Evolutionary conservation across 345 rosid genomes (phyloP).

Genomic region (Salix caprea): DNA sequence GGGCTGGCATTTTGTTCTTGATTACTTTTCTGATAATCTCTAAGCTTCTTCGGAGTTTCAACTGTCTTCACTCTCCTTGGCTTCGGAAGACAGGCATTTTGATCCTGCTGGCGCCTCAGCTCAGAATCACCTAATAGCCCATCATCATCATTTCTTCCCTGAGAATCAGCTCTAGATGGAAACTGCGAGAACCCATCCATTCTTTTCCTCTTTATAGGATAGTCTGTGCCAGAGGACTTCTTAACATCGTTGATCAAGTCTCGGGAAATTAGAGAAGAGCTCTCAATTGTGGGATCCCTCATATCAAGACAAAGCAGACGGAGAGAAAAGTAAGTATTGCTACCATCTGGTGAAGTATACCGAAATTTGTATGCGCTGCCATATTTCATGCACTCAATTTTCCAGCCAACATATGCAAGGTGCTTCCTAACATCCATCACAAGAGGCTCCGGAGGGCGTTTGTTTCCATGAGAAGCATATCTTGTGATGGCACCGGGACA

Average conservation of each 20-base stretch:
- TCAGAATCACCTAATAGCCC: not conserved
- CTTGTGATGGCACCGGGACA: slow-evolving; percentile 3
- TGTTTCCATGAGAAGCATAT: not conserved
- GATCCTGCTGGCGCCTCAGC: not conserved
- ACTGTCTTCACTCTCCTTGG: not conserved
- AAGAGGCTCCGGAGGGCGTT: slow-evolving; percentile 8
- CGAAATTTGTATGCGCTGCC: not conserved
- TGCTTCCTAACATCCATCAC: slow-evolving; percentile 8
- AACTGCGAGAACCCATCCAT: too few species aligned
- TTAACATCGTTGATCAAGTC: too few species aligned
- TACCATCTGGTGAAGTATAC: slow-evolving; percentile 3
- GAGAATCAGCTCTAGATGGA: too few species aligned
- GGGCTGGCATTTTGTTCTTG: not conserved
- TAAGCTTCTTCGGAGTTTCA: not conserved
- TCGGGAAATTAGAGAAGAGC: too few species aligned
- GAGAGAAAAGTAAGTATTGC: slow-evolving; percentile 8
- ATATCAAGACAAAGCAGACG: slow-evolving; percentile 9
- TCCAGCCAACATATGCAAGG: slow-evolving; percentile 14
- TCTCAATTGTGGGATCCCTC: not conserved
- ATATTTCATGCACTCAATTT: not conserved
- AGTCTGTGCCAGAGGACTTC: not conserved
- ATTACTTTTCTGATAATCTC: not conserved
- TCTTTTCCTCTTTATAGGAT: not conserved
- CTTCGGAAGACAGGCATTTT: not conserved
- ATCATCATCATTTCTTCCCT: too few species aligned